Conservation (phyloP, 257 asterid genomes). For the Eustoma russellianum region DNA sequence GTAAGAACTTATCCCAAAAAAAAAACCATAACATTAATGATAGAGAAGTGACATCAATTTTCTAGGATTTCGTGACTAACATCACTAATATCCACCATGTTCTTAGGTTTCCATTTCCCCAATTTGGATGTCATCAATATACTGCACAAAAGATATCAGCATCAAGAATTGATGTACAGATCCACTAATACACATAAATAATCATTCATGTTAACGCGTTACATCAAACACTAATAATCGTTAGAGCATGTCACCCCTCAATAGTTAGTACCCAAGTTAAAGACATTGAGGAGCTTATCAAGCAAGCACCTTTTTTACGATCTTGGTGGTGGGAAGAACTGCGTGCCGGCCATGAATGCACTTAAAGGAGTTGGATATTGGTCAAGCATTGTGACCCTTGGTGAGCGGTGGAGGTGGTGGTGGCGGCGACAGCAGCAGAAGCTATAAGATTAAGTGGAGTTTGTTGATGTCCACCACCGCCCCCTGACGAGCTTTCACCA, state of each 20-base stretch:
- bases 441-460: slow-evolving; percentile 27
- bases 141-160: not conserved
- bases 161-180: too few species aligned
- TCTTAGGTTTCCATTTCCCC: slow-evolving; percentile 2
- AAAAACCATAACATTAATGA: not conserved
- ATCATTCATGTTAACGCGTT: too few species aligned
- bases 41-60: slow-evolving; percentile 13
- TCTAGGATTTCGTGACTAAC: slow-evolving; percentile 25
- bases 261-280: too few species aligned
- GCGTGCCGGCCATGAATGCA: slow-evolving; percentile 79
- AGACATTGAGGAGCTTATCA: too few species aligned
- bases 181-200: too few species aligned
- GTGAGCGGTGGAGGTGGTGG: slow-evolving; percentile 16
- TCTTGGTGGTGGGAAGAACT: slow-evolving; percentile 77
- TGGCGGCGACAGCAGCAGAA: slow-evolving; percentile 8
- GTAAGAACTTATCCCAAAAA: too few species aligned
- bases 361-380: slow-evolving; percentile 44
- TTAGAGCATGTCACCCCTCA: too few species aligned
- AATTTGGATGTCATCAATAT: slow-evolving; percentile 4
- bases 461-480: slow-evolving; percentile 25
- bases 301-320: slow-evolving; percentile 13
- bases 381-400: slow-evolving; percentile 36
- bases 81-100: slow-evolving; percentile 8
- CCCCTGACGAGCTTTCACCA: slow-evolving; percentile 19
- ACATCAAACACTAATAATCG: too few species aligned